A percentile compares a stretch with the other conserved stretches of the same genome.
phyloP scores from a whole-genome alignment of 225 moss, liverwort and hornwort species.

The Bryoerythrophyllum caledonicum region DNA sequence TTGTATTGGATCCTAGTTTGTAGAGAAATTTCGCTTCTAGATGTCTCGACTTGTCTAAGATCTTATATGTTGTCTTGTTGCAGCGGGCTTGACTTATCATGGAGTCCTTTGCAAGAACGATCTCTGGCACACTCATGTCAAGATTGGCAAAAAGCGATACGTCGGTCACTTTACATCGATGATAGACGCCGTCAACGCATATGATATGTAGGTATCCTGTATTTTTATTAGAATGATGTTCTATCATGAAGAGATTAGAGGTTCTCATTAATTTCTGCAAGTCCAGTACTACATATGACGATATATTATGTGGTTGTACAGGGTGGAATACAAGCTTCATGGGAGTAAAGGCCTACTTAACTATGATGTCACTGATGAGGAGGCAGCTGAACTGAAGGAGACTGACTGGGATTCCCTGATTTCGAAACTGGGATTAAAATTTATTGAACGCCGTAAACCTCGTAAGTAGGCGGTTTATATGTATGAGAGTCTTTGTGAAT shows the following conservation, averaged over 20 bases:
- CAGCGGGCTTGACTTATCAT: conserved; percentile 55
- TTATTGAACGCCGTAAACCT: conserved; percentile 32
- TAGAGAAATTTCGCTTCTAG: background rate
- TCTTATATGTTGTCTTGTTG: background rate
- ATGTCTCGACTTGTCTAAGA: background rate
- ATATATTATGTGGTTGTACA: conserved; percentile 20
- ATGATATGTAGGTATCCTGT: conserved; percentile 48
- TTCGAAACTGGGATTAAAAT: conserved; percentile 40
- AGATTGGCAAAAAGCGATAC: conserved; percentile 33
- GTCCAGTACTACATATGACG: background rate
- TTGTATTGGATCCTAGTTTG: background rate
- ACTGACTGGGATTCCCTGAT: conserved; percentile 49
- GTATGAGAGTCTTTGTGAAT: background rate
- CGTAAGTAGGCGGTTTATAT: conserved; percentile 28
- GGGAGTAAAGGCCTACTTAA: conserved; percentile 55
- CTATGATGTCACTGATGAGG: conserved; percentile 40
- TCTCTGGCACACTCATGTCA: conserved; percentile 45
- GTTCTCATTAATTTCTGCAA: too few relatives aligned
- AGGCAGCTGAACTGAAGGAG: conserved; percentile 40
- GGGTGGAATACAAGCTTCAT: conserved; percentile 55
- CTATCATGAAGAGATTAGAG: background rate
- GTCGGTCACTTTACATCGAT: conserved; percentile 45
- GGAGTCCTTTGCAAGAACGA: conserved; percentile 54
- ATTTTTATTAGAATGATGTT: background rate
- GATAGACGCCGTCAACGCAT: conserved; percentile 45